These are phyloP conservation scores for Pythium diclinum DNA, from an alignment of 352 stramenopile species.

Conservation along the genomic window DNA sequence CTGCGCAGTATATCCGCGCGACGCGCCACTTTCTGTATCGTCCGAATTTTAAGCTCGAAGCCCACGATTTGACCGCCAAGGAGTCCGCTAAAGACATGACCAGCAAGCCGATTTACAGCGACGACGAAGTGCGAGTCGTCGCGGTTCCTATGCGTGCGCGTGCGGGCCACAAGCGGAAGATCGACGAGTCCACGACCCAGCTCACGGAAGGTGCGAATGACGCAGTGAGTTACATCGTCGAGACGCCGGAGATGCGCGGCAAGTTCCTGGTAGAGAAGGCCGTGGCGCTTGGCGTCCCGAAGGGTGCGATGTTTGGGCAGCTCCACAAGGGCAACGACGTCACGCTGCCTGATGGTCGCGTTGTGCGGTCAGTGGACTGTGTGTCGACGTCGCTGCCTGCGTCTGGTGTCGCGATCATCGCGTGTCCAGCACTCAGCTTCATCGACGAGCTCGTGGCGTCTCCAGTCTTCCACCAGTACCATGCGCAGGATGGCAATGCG, in stretches of 20 bases:
- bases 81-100: background rate
- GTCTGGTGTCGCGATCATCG: constrained; percentile 46
- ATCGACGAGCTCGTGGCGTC: constrained; percentile 52
- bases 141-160: constrained; percentile 36
- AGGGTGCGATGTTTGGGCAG: constrained; percentile 73
- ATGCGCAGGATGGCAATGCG: constrained; percentile 13
- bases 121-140: constrained; percentile 57
- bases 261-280: constrained; percentile 81
- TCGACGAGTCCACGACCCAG: constrained; percentile 31
- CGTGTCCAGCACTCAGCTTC: constrained; percentile 60
- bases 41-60: constrained; percentile 54
- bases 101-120: constrained; percentile 33
- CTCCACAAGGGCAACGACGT: constrained; percentile 80
- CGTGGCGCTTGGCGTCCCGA: constrained; percentile 63
- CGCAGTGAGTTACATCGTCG: constrained; percentile 69
- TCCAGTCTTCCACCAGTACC: constrained; percentile 44
- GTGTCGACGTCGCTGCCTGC: constrained; percentile 62
- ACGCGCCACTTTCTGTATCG: constrained; percentile 85
- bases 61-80: constrained; percentile 30
- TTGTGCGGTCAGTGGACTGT: constrained; percentile 67
- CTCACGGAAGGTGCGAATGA: constrained; percentile 27
- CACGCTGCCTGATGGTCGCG: constrained; percentile 51
- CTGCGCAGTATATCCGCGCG: constrained; percentile 61
- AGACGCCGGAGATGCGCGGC: constrained; percentile 64
- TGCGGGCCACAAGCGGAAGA: constrained; percentile 56